These are phyloP conservation scores for Rhypophila decipiens DNA, from an alignment of 495 filamentous ascomycete species.

Conservation along the genomic window DNA sequence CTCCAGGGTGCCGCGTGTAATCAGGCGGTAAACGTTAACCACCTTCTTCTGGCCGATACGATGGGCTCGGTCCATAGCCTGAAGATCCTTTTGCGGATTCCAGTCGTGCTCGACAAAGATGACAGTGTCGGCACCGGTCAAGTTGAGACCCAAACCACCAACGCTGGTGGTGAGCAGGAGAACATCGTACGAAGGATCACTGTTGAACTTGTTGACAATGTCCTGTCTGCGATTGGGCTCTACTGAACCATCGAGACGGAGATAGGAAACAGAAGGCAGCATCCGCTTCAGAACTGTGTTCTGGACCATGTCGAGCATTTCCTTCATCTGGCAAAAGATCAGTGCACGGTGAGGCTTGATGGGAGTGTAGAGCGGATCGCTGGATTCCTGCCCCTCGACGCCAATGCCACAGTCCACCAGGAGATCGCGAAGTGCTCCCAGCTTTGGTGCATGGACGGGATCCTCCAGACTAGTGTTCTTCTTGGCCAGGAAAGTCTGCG, in stretches of 20 bases:
- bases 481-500: slow-evolving; percentile 62
- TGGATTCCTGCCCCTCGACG: slow-evolving; percentile 60
- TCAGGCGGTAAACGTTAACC: slow-evolving; percentile 96
- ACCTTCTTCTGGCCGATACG: slow-evolving; percentile 99
- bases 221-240: slow-evolving; percentile 87
- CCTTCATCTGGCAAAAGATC: slow-evolving; percentile 98
- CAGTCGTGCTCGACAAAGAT: slow-evolving; percentile 99
- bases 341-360: slow-evolving; percentile 93
- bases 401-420: slow-evolving; percentile 96
- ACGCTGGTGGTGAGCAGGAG: slow-evolving; percentile 90
- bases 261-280: slow-evolving; percentile 79
- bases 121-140: slow-evolving; percentile 95
- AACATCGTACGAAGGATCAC: slow-evolving; percentile 90
- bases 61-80: slow-evolving; percentile 98
- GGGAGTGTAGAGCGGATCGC: slow-evolving; percentile 53
- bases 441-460: slow-evolving; percentile 83
- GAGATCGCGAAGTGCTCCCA: slow-evolving; percentile 80
- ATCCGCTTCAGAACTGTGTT: slow-evolving; percentile 79
- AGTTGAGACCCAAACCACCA: slow-evolving; percentile 87
- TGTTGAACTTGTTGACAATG: slow-evolving; percentile 98
- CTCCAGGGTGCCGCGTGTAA: slow-evolving; percentile 91
- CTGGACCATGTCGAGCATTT: slow-evolving; percentile 98
- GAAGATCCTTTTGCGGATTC: slow-evolving; percentile 98
- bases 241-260: slow-evolving; percentile 86
- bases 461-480: slow-evolving; percentile 76